Evolutionary conservation across 768 basidiomycete species (phyloP), one percentile per base, ranked within the genome.

Genomic region (Dendrothele bispora): DNA sequence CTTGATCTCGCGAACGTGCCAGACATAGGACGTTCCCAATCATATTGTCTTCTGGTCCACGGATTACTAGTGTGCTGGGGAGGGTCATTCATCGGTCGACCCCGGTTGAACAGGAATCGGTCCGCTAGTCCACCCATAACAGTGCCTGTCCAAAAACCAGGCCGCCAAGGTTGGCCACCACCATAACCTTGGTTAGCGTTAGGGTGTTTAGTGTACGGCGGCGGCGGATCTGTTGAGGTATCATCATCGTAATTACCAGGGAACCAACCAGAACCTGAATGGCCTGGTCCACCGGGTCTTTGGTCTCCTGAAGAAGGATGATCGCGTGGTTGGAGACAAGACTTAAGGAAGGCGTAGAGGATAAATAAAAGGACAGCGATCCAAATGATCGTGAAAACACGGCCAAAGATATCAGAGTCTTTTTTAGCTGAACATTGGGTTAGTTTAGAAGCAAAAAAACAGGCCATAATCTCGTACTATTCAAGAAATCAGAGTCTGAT

Each of bases 91-190:
- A 54, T 30, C 39, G 47, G 38, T 56, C 55, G n/a, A 39, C 53
- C 65, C 44, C 50, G 55, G 43, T 62, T 63, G 14, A 51, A 22
- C n/a, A 74, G 69, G 2, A 83, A 56, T 51, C 79, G 79, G 22
- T 82, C 78, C 2, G 83, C 86, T 2, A 88, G 62, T 21, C 84
- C 86, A 6, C 91, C 94, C 1, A 87, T 57, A 1, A 81, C 79
- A 6, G 88, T 81, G 3, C 93, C 93, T 2, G 88, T 85, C 88
- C 85, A 94, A 62, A 95, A 94, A 3, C 91, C 91, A 10, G 88
- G 85, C 34, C 52, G 53, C 46, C 65, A 66, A n/a, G n/a, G n/a
- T n/a, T n/a, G n/a, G 21, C 59, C 61, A 21, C 55, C 51, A 22
- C 52, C 60, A 5, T 59, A 26, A 35, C 55, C 39, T 43, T 49